Percentiles rank a stretch among this genome's conserved stretches.
These are phyloP conservation scores for Panicum miliaceum DNA, from an alignment of 176 grass and related monocot genomes.

Conservation along the genomic window DNA sequence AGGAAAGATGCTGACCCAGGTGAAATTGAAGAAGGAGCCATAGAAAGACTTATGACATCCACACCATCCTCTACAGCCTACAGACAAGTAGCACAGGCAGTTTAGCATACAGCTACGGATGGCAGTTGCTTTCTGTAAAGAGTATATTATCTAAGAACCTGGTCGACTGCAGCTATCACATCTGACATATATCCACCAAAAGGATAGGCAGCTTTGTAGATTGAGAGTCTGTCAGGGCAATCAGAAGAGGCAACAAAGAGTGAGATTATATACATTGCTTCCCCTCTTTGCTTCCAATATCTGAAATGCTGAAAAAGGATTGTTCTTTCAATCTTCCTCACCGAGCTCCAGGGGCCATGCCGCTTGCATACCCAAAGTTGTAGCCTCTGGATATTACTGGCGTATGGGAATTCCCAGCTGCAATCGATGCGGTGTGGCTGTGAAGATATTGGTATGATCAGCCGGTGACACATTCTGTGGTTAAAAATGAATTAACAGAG, in stretches of 20 bases:
- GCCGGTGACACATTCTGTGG: conserved; percentile 26
- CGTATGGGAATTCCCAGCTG: conserved; percentile 76
- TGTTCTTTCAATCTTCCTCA: conserved; percentile 48
- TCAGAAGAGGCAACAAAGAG: conserved; percentile 30
- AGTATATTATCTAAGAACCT: conserved; percentile 48
- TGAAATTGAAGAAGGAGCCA: conserved; percentile 66
- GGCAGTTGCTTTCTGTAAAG: conserved; percentile 22
- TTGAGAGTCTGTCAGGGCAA: conserved; percentile 63
- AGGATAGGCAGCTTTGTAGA: conserved; percentile 92
- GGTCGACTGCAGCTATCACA: conserved; percentile 85
- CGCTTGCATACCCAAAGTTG: conserved; percentile 84
- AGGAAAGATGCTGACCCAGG: conserved; percentile 75
- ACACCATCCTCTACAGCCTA: conserved; percentile 96
- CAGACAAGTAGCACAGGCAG: conserved; percentile 33
- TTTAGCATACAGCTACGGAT: conserved; percentile 33
- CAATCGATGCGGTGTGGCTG: conserved; percentile 86
- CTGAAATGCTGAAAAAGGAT: conserved; percentile 31
- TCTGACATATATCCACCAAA: conserved; percentile 97
- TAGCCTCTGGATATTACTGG: conserved; percentile 64
- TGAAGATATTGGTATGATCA: conserved; percentile 39
- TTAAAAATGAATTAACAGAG: neutral
- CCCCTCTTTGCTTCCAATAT: neutral
- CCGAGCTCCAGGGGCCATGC: conserved; percentile 87
- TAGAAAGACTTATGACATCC: conserved; percentile 80
- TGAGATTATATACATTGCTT: conserved; percentile 19